Base-by-base conservation (phyloP, 192 early-diverging fungal species). In the Gaertneriomyces sp. region DNA sequence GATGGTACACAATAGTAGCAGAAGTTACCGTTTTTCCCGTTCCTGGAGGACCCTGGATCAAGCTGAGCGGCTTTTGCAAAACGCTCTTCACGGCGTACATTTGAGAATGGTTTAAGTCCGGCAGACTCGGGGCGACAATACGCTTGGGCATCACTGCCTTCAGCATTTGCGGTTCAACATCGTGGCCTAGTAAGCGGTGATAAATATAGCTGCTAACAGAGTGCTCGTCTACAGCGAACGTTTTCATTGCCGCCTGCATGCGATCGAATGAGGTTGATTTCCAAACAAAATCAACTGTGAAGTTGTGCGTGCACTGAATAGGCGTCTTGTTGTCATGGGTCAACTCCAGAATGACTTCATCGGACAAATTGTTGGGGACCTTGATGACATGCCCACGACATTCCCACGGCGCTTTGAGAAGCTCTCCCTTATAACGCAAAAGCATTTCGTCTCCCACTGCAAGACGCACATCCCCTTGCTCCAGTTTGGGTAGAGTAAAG, bases 11-110 rank as follows among this genome's bases (percentile, higher is more conserved):
- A 63, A 99, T 84, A 0, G 97, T 95, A 2, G 95, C 95, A 1
- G 93, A 94, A 0, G 95, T 98, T 3, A 99, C 95, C 0, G 97
- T 99, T 75, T 99, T 99, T 62, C 97, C 97, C 4, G 97, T 99
- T 59, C 97, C 95, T 0, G 92, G 92, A 7, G 91, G 91, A 8
- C 93, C 96, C 76, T 99, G 97, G 60, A 99, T 98, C 38, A 99
- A 79, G 71, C 88, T 91, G 3, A 99, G 79, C 20, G 95, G 95
- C 59, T 90, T 91, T 61, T 88, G 86, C n/a, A 99, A 81, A 4
- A 93, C 93, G 14, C 88, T 87, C 72, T 93, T 93, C 49, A 99
- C 92, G 9, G 97, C 97, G 61, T 84, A 88, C 0, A 96, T 91
- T 77, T 99, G 97, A 42, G 95, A 97, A 44, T 93, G 90, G 71